Evolutionary conservation across 768 basidiomycete genomes (phyloP).

Genomic region (Rhodosporidiobolus odoratus): DNA sequence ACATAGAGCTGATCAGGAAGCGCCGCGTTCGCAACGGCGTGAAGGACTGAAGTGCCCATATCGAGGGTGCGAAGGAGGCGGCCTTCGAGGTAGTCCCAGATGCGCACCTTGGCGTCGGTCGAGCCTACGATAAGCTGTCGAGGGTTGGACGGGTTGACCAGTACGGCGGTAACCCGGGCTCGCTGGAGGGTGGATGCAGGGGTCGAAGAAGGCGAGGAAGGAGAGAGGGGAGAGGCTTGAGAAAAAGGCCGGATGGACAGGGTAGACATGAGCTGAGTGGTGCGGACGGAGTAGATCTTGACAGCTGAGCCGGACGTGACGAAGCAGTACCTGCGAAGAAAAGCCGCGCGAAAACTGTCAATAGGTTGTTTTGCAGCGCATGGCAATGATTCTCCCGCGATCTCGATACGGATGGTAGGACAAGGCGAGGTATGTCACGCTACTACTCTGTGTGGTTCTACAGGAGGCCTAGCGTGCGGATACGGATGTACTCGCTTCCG

Average conservation of each 20-base stretch:
- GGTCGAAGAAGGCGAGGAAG: constrained; percentile 37
- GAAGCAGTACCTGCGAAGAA: constrained; percentile 68
- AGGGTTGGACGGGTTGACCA: constrained; percentile 75
- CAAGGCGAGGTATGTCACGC: no score
- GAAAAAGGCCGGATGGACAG: constrained; percentile 53
- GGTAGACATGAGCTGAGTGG: constrained; percentile 74
- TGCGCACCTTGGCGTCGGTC: constrained; percentile 70
- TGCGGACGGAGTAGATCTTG: constrained; percentile 74
- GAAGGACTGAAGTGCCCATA: constrained; percentile 63
- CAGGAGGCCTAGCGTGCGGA: no score
- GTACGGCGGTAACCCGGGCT: constrained; percentile 61
- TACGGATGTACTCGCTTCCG: no score
- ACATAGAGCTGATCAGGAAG: constrained; percentile 68
- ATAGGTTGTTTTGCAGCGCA: no score
- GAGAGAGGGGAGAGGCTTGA: constrained; percentile 38
- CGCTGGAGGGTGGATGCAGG: constrained; percentile 36
- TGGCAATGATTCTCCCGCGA: no score
- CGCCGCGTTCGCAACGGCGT: constrained; percentile 64
- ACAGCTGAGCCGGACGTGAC: constrained; percentile 72
- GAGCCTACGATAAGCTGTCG: constrained; percentile 86
- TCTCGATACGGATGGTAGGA: no score
- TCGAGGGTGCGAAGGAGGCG: constrained; percentile 68
- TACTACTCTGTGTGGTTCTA: no score
- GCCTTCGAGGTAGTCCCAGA: constrained; percentile 93
- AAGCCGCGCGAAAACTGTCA: background rate